Evolutionary conservation across 176 grass and related monocot species (phyloP), one percentile per base, ranked within the genome.

Genomic region (Otatea glauca): DNA sequence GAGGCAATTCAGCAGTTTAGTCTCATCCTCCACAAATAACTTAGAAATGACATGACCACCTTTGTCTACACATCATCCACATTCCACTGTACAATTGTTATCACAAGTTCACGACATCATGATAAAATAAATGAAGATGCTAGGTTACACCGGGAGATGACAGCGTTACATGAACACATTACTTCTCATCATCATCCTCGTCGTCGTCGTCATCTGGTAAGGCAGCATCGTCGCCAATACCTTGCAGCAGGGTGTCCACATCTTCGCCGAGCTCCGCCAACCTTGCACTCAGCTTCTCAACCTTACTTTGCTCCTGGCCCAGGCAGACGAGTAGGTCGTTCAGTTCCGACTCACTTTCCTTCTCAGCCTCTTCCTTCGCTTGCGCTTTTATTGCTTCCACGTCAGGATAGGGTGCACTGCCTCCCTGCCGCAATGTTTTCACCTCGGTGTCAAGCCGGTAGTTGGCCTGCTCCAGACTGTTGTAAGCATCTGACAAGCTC

Each of bases 271-370:
- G 81, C 81, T 96, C 97, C 25, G 72, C 87, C 53, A 99, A 67
- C 84, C 81, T 89, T 81, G 90, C 35, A 60, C 89, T 91, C 75
- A 99, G 81, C 82, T 92, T 96, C 92, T 99, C 93, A n/a, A 99
- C 97, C 92, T 99, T 99, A 42, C 65, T 99, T 65, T 99, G 97
- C 76, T 99, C 97, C 86, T 99, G 97, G 13, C 97, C 97, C n/a
- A 96, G 87, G 87, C 97, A 99, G 82, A 99, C 88, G 4, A 99
- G 86, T 5, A 99, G 92, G 86, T 99, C 97, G 68, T 91, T 96
- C 81, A 96, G 77, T 81, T 99, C 97, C 0, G 82, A 93, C 79
- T 96, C 97, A 5, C 81, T 92, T 50, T 94, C 96, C 70, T 95
- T 92, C 86, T 94, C 87, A 1, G 96, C 96, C 81, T 93, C 96